Conservation (phyloP, 2,329 filamentous ascomycete genomes). For the Chrysoporthe deuterocubensis region DNA sequence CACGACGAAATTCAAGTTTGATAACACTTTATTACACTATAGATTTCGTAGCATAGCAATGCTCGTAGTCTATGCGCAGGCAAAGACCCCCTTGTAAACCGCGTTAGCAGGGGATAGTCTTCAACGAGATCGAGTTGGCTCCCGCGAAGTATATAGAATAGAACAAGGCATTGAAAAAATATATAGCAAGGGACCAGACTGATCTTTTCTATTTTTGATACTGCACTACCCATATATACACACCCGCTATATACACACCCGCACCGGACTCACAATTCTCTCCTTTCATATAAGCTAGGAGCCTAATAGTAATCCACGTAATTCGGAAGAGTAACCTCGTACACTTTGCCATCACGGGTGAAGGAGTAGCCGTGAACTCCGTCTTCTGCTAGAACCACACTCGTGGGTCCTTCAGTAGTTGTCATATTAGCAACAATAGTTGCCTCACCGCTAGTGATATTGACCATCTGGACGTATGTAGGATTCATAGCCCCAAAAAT, state of each 20-base stretch:
- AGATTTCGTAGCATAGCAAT: too few species aligned
- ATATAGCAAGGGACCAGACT: not conserved
- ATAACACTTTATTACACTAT: not conserved
- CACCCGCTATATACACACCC: not conserved
- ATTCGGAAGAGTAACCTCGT: constrained; percentile 5
- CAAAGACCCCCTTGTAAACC: too few species aligned
- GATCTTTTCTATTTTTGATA: not conserved
- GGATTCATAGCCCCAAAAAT: constrained; percentile 18
- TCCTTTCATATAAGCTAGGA: not conserved
- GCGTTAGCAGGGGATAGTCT: too few species aligned
- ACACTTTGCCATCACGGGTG: not conserved
- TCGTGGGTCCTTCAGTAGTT: constrained; percentile 13
- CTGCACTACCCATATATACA: not conserved
- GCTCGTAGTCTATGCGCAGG: too few species aligned
- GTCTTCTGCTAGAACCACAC: constrained; percentile 16
- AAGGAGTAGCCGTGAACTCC: constrained; percentile 7
- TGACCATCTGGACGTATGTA: constrained; percentile 5
- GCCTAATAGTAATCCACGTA: not conserved
- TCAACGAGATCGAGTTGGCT: too few species aligned
- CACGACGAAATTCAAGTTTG: not conserved
- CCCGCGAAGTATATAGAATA: too few species aligned
- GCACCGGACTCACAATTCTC: not conserved
- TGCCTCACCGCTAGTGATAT: constrained; percentile 9
- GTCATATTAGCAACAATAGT: constrained; percentile 12
- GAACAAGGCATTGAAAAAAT: not conserved